A percentile compares a stretch with the other conserved stretches of the same genome.
phyloP scores from a whole-genome alignment of 2,329 filamentous ascomycete species.

The Pseudogymnoascus sp. region DNA sequence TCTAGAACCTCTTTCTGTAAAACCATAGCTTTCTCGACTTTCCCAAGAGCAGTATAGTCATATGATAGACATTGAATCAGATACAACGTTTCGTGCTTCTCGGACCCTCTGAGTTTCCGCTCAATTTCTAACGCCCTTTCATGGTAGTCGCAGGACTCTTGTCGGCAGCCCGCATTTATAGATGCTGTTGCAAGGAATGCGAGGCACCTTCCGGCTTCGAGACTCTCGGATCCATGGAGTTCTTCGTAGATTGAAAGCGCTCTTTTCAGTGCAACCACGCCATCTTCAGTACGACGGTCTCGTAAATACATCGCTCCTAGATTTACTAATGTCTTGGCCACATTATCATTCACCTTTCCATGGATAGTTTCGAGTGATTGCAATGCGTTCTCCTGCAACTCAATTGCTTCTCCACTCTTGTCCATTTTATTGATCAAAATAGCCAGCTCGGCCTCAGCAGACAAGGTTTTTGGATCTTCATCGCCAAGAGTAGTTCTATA shows the following conservation, averaged over 20 bases:
- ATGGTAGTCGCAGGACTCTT: not conserved
- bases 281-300: not conserved
- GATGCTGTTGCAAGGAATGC: not conserved
- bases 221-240: not conserved
- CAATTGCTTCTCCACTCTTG: not conserved
- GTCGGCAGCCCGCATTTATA: not conserved
- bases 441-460: not conserved
- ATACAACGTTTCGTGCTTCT: not conserved
- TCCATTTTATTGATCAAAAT: not conserved
- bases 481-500: not conserved
- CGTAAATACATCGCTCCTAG: not conserved
- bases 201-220: not conserved
- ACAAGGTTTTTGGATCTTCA: not conserved
- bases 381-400: not conserved
- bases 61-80: not conserved
- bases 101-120: not conserved
- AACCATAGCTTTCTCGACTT: not conserved
- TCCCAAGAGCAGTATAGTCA: not conserved
- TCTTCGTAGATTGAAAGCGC: not conserved
- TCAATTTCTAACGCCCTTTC: not conserved
- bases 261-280: not conserved
- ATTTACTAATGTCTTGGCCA: not conserved
- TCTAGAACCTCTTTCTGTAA: not conserved
- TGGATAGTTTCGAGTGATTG: not conserved
- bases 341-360: not conserved